Base-by-base conservation (phyloP, 768 basidiomycete species). In the Lactarius tabidus region DNA sequence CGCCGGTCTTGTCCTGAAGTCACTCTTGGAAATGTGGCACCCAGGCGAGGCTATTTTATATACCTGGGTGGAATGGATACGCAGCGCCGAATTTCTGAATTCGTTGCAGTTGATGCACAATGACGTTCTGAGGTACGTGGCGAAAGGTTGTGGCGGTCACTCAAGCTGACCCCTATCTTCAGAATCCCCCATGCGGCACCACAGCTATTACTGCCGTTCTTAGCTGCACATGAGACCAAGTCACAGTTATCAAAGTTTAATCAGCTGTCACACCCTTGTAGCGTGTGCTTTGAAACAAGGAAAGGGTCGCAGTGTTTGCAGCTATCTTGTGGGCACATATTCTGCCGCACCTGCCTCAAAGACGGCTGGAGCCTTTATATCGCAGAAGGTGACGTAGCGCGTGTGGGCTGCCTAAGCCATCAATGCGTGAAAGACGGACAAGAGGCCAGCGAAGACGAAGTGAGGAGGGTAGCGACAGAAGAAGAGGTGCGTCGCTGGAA, bases 321-420 rank as follows among this genome's bases (percentile, higher is more conserved):
- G 67, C 78, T 95, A 57, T 72, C 78, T 2, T 95, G 93, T 72
- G 75, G 76, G 1, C 94, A 95, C 74, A 82, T 94, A 15, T 95
- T 94, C 74, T 96, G 94, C 73, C 83, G 85, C n/a, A 74, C 81
- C 9, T 96, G 94, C 72, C 74, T 96, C 31, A 79, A 80, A 59
- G 87, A 89, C 59, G 95, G 90, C 73, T 97, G 93, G 93, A 80
- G 82, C 52, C 73, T 93, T 57, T 89, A 88, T 69, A 89, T 97
- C 60, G 77, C 76, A 56, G 93, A 95, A 72, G 94, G 94, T 8
- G 86, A 89, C 64, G 78, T 93, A 17, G 81, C 79, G 35, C 80
- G 81, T 23, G 93, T 97, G 1, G 83, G 88, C 0, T 97, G 94
- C 73, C 90, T 94, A 1, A 88, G 92, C 71, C 85, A 86, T 1